These are phyloP conservation scores for Solanum corneliomulleri DNA, from an alignment of 257 asterid species.

Conservation along the genomic window DNA sequence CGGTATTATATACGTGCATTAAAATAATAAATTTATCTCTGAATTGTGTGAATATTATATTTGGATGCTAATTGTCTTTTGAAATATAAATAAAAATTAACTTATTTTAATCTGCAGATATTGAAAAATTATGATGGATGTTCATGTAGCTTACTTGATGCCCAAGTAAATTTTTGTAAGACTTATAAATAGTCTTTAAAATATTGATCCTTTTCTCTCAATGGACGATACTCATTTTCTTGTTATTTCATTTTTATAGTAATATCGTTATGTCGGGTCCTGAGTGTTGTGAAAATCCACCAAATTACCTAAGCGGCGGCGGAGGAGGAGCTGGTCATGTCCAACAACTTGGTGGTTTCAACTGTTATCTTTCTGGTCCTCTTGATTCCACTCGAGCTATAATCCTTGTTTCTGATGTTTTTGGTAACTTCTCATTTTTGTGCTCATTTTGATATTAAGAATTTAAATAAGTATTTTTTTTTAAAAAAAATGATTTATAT, in stretches of 20 bases:
- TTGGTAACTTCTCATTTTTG: constrained; percentile 21
- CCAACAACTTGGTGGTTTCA: constrained; percentile 37
- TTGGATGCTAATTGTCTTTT: too few species aligned
- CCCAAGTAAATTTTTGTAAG: neutral
- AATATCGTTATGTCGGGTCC: constrained; percentile 14
- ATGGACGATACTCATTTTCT: neutral
- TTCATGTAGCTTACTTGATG: neutral
- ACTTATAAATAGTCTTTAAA: neutral
- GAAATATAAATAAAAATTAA: too few species aligned
- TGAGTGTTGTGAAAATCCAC: constrained; percentile 49
- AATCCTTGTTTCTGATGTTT: constrained; percentile 40
- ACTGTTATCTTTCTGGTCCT: constrained; percentile 30
- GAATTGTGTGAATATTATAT: too few species aligned
- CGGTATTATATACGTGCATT: too few species aligned
- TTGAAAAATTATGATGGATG: too few species aligned
- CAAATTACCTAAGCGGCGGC: constrained; percentile 4
- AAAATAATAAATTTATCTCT: too few species aligned
- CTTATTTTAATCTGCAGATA: too few species aligned
- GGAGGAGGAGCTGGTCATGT: constrained; percentile 37
- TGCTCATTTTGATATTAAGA: too few species aligned
- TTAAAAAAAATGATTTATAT: too few species aligned
- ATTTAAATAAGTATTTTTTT: too few species aligned
- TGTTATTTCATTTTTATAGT: neutral
- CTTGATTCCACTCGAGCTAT: constrained; percentile 27
- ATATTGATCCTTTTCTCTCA: neutral